These are phyloP conservation scores for Sorghum bicolor DNA, from an alignment of 176 grass and related monocot genomes.

Conservation along the genomic window Sorghum_bicolor_NCBIv3 NC_012873.2:51777501-51778000, in stretches of 20 bases:
- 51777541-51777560: constrained; percentile 22
- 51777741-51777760: constrained; percentile 41
- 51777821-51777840: constrained; percentile 49
- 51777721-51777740: constrained; percentile 47
- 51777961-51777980: background rate
- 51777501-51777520: constrained; percentile 12
- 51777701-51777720: constrained; percentile 58
- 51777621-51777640: constrained; percentile 24
- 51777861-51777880: constrained; percentile 36
- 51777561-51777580: background rate
- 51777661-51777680: constrained; percentile 23
- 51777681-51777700: constrained; percentile 27
- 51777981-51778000: background rate
- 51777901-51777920: constrained; percentile 71
- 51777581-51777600: constrained; percentile 7
- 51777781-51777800: constrained; percentile 44
- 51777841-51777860: constrained; percentile 47
- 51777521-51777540: background rate
- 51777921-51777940: constrained; percentile 16
- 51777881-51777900: constrained; percentile 36
- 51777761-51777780: constrained; percentile 40
- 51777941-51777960: constrained; percentile 2
- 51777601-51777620: constrained; percentile 26
- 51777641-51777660: constrained; percentile 7
- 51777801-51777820: constrained; percentile 61